A percentile compares a stretch with the other conserved stretches of the same genome.
Conservation (phyloP, 768 basidiomycete genomes). For the Mycena crocata region DNA sequence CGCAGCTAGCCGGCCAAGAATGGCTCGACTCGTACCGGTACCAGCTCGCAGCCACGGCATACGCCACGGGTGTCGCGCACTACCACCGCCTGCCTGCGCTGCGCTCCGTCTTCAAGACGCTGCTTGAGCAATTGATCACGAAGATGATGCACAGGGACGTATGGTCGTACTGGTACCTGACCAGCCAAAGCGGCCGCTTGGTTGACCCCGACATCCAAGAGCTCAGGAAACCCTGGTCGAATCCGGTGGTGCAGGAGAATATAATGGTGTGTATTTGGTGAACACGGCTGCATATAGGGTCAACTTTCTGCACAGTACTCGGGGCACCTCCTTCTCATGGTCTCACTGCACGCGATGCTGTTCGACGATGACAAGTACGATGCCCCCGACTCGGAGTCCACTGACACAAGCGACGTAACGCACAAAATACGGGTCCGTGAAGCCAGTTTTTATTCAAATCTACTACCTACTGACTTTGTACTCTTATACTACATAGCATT, state of each 20-base stretch:
- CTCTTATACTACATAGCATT: no score
- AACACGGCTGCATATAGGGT: no score
- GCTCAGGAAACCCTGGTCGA: slow-evolving; percentile 25
- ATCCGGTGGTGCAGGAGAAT: slow-evolving; percentile 23
- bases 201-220: slow-evolving; percentile 25
- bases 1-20: slow-evolving; percentile 21
- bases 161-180: slow-evolving; percentile 30
- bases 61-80: slow-evolving; percentile 18
- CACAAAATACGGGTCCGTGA: no score
- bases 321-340: slow-evolving; percentile 30
- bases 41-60: slow-evolving; percentile 26
- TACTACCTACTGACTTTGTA: no score
- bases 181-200: slow-evolving; percentile 21
- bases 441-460: no score
- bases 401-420: no score
- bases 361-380: slow-evolving; percentile 31
- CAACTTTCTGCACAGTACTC: slow-evolving; percentile 18
- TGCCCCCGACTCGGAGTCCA: slow-evolving; percentile 24
- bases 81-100: slow-evolving; percentile 28
- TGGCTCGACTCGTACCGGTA: slow-evolving; percentile 30
- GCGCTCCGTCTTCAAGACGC: slow-evolving; percentile 24
- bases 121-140: slow-evolving; percentile 12
- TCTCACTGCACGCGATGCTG: slow-evolving; percentile 27
- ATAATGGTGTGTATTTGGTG: slow-evolving; percentile 18
- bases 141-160: slow-evolving; percentile 28